phyloP scores from a whole-genome alignment of 495 filamentous ascomycete species.

The Hamigera avellanea region DNA sequence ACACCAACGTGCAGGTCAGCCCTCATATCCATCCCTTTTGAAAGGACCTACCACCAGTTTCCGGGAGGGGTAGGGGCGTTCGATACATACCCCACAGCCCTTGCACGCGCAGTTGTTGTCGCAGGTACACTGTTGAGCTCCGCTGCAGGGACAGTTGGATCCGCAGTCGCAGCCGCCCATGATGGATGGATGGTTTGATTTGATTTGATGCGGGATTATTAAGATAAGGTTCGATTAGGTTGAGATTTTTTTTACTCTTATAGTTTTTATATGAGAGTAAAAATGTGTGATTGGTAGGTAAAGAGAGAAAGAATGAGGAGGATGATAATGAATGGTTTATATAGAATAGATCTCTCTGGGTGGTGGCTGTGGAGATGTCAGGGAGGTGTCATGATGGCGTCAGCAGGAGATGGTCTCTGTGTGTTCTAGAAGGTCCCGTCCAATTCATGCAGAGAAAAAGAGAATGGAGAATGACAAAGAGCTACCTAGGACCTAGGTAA shows the following conservation, averaged over 20 bases:
- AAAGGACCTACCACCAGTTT: conserved; percentile 2
- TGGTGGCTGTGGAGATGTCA: too few relatives aligned
- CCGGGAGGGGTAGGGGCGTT: conserved; percentile 2
- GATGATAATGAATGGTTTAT: too few relatives aligned
- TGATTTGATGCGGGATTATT: background rate
- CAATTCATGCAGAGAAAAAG: too few relatives aligned
- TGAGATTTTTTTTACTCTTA: too few relatives aligned
- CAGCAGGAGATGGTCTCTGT: too few relatives aligned
- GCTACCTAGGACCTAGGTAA: too few relatives aligned
- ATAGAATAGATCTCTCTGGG: too few relatives aligned
- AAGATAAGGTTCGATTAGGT: too few relatives aligned
- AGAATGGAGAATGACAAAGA: too few relatives aligned
- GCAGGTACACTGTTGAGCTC: conserved; percentile 27
- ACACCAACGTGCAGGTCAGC: conserved; percentile 4
- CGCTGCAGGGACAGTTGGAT: conserved; percentile 25
- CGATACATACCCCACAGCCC: conserved; percentile 36
- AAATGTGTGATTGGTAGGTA: background rate
- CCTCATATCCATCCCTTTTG: conserved; percentile 7
- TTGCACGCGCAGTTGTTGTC: conserved; percentile 29
- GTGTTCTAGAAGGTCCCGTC: too few relatives aligned
- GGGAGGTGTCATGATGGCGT: too few relatives aligned
- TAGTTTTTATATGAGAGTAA: background rate
- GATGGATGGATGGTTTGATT: background rate
- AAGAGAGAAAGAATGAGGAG: background rate
- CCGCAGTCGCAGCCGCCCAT: conserved; percentile 32